phyloP scores from a whole-genome alignment of 2,329 filamentous ascomycete species.

The Neonectria punicea region DNA sequence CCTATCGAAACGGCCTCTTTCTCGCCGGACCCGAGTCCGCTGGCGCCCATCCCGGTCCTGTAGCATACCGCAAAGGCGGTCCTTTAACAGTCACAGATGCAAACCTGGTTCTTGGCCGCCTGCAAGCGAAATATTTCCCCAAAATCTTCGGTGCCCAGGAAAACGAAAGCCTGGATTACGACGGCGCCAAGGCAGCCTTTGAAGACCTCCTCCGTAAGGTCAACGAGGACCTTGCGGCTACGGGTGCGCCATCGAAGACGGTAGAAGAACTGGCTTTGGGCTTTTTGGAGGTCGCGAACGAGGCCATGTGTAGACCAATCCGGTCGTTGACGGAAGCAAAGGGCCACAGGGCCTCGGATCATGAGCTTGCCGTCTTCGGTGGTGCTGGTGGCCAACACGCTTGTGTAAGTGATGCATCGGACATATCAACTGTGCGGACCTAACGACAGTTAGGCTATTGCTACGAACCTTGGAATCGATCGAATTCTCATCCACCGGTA shows the following conservation, averaged over 20 bases:
- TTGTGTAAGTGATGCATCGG: constrained; percentile 35
- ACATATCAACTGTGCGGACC: neutral
- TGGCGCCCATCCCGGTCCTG: constrained; percentile 75
- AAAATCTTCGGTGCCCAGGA: constrained; percentile 78
- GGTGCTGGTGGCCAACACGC: constrained; percentile 54
- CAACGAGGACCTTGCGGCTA: constrained; percentile 48
- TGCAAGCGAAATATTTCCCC: constrained; percentile 72
- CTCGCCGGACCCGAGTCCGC: constrained; percentile 78
- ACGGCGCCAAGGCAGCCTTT: constrained; percentile 53
- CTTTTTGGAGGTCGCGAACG: constrained; percentile 49
- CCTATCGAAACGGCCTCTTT: constrained; percentile 78
- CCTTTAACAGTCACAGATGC: constrained; percentile 79
- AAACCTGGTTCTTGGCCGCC: constrained; percentile 73
- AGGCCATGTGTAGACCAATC: constrained; percentile 50
- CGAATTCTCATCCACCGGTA: constrained; percentile 55
- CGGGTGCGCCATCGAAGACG: constrained; percentile 42
- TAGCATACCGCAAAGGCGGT: constrained; percentile 77
- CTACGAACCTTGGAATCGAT: constrained; percentile 50
- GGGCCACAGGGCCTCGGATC: constrained; percentile 48
- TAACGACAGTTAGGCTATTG: constrained; percentile 40
- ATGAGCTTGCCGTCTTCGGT: constrained; percentile 49
- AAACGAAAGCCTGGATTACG: constrained; percentile 61
- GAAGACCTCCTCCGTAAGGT: constrained; percentile 53
- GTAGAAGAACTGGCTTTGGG: constrained; percentile 50
- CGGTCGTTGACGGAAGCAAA: constrained; percentile 50